Base-by-base conservation (phyloP, 2,329 filamentous ascomycete species). In the Cladosporium sp. region DNA sequence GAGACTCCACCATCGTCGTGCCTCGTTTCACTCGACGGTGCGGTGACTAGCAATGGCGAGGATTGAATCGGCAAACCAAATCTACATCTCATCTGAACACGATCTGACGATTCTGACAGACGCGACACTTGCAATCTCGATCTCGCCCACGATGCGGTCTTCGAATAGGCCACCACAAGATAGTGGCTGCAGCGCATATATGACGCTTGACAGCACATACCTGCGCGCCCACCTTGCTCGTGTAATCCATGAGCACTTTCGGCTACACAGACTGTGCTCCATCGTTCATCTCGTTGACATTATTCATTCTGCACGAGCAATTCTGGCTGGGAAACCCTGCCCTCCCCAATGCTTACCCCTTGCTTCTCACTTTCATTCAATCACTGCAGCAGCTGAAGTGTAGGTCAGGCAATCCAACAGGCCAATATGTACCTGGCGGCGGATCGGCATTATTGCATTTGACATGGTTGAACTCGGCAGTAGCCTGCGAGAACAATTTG, bases 131-230 rank as follows among this genome's bases (percentile, higher is more conserved):
- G 40, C 37, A 44, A 47, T 42, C 37, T 36, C 22, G 22, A 27
- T 27, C 22, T 27, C 32, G 52, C 50, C 55, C 51, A 54, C 45
- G 47, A 41, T 32, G 38, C 45, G 27, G 49, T 18, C 15, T 24
- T 43, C 42, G 24, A 38, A 38, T 50, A 11, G 49, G 29, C 47
- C 43, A 50, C 49, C 37, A 39, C 49, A 49, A 47, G 48, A 47
- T 39, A 43, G 58, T 58, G 57, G 58, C 58, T 58, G 56, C 57
- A 56, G 54, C 42, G 47, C 50, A 38, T 56, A 51, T 45, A 56
- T 42, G 19, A 44, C 49, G 47, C 32, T 52, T 61, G 59, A 62
- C 58, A 62, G 60, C 61, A 59, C 60, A 62, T 61, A 57, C 50
- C 52, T 56, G 50, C 49, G 36, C 36, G 51, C 22, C 43, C 38